Base-by-base conservation (phyloP, 2,329 filamentous ascomycete species). In the Cladophialophora bantiana region DNA sequence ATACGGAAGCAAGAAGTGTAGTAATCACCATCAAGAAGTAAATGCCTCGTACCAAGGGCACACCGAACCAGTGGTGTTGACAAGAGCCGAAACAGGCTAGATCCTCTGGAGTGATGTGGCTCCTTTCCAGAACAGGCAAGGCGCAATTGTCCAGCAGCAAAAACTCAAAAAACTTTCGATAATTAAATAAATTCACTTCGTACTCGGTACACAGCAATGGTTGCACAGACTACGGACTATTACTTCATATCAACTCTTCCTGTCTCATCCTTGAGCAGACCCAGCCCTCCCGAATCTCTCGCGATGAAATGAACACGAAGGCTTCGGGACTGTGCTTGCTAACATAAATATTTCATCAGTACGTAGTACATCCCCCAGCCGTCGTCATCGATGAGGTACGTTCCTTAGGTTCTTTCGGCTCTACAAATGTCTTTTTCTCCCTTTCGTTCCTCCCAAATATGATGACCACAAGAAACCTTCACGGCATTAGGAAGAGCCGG, bases 401-500 rank as follows among this genome's bases (percentile, higher is more conserved):
- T 40, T 40, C 15, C 36, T 12, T 4, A 4, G 12, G 12, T 13
- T 13, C 36, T 15, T 40, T 15, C 36, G 13, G 36, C 36, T 20
- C 3, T 15, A 26, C n/a, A 65, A 15, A 64, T 31, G 35, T 38
- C n/a, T 32, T 34, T 36, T n/a, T 26, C 35, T 7, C n/a, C n/a
- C 36, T 52, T 13, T 31, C 31, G 31, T 13, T 15, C 18, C 13
- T 55, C 34, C 32, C 35, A 45, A 56, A 48, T 50, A 71, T 73
- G 72, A 73, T 73, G 72, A 74, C 63, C 62, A 62, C 54, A 61
- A 66, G 26, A 64, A 70, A 74, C 73, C 73, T 68, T 68, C 63
- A 69, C 62, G 69, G 69, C 71, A 72, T 73, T 74, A 74, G 73
- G 73, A 74, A 74, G 73, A 74, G 73, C 73, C 73, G 72, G 70